Evolutionary conservation across 805 yeast genomes (phyloP), one percentile per base, ranked within the genome.

Genomic region (Yamadazyma sp.): DNA sequence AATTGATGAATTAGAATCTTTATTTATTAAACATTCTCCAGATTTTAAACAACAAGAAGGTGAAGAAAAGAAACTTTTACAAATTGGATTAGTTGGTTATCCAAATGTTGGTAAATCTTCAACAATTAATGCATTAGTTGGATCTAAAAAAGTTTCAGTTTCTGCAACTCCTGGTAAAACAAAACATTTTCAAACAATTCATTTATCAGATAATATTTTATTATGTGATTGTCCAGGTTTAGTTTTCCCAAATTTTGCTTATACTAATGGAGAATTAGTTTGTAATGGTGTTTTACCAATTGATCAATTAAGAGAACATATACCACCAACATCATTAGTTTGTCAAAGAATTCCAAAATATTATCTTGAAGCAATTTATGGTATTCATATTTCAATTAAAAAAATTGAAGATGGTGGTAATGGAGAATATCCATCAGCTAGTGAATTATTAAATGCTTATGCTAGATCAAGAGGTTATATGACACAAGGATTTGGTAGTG

Each of bases 81-180:
- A 88, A 56, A 87, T 93, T 45, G 99, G 99, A 40, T 72, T 93
- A 46, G 98, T 93, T 14, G 99, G 99, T 22, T 93, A 93, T 58
- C 99, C 99, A 25, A 91, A 91, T 58, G 97, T 91, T 35, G 98
- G 98, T 52, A 89, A 89, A 59, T 88, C 96, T 3, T 86, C 96
- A 13, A 83, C 93, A 39, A 93, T 93, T 52, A 93, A 93, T 60
- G 97, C 98, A 0, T 70, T 93, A 27, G 93, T 91, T 30, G 98
- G 98, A 10, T 80, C 97, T 13, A 93, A 93, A 55, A 89, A 86
- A 58, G 99, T 93, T n/a, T 88, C 97, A 2, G 99, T 93, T 24
- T 91, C 98, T 2, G 74, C 98, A 1, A 93, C 98, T 1, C 99
- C 99, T 10, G 99, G 99, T 68, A 93, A 93, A 58, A 93, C 99